Percentiles rank a stretch among this genome's conserved stretches.
phyloP scores from a whole-genome alignment of 139 green algal species.

The Ettlia oleoabundans region DNA sequence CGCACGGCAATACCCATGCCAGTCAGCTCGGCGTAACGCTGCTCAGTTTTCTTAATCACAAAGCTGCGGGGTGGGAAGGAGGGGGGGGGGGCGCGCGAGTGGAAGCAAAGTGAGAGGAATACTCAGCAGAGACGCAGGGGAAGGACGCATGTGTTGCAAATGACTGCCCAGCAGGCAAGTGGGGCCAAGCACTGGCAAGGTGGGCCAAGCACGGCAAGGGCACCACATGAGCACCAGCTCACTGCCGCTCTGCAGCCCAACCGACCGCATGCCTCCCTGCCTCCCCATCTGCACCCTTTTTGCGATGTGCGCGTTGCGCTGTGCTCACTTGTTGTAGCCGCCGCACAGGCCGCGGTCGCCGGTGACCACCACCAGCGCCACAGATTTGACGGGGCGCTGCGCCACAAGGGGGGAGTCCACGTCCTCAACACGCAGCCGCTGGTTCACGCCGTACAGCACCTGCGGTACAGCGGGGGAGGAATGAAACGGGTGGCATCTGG shows the following conservation, averaged over 20 bases:
- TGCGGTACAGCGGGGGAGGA: slow-evolving; percentile 41
- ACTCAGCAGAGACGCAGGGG: too few species aligned
- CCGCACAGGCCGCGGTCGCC: slow-evolving; percentile 98
- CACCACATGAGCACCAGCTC: too few species aligned
- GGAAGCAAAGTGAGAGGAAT: background rate
- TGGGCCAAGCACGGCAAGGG: too few species aligned
- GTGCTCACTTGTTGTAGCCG: slow-evolving; percentile 94
- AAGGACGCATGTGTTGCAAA: too few species aligned
- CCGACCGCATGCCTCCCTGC: slow-evolving; percentile 75
- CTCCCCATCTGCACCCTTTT: too few species aligned
- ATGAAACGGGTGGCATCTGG: background rate
- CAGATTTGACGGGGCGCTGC: slow-evolving; percentile 94
- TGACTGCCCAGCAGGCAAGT: too few species aligned
- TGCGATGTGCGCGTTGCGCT: too few species aligned
- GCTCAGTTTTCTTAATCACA: slow-evolving; percentile 78
- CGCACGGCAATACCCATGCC: slow-evolving; percentile 84
- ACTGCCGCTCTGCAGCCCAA: slow-evolving; percentile 66
- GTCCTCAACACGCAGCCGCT: slow-evolving; percentile 94
- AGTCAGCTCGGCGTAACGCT: slow-evolving; percentile 84
- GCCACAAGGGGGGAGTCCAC: slow-evolving; percentile 95
- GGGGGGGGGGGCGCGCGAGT: background rate
- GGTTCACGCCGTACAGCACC: slow-evolving; percentile 98
- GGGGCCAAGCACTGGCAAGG: too few species aligned
- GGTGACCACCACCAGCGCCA: slow-evolving; percentile 90
- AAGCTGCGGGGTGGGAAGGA: background rate